Base-by-base conservation (phyloP, 2,329 filamentous ascomycete genomes). In the Pestalotiopsis sp. region DNA sequence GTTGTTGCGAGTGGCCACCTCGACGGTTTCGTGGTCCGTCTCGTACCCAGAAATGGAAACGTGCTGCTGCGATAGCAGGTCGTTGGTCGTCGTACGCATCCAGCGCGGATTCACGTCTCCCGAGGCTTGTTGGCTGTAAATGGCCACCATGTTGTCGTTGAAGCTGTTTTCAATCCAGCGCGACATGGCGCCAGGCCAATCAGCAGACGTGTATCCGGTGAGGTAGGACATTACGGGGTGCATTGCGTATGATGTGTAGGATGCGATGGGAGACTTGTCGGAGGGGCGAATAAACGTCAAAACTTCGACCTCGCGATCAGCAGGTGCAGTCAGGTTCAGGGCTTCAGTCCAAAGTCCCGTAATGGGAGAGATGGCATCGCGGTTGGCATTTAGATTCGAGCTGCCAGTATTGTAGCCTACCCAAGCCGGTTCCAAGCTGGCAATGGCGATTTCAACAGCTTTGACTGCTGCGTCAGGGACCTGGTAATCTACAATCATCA, bases 251-350 rank as follows among this genome's bases (percentile, higher is more conserved):
- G 56, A 58, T 20, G 56, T 58, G 56, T 20, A 58, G 4, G 56
- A 58, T 4, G 56, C 56, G n/a, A 58, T 58, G 56, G 56, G 56
- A 23, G 56, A 58, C 56, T 58, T 58, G 56, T 58, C 56, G n/a
- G 56, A 58, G n/a, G 56, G 56, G 11, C 56, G 56, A 27, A 58
- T 58, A 58, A 58, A 58, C 25, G 56, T 58, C 11, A 58, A 17
- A 11, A 58, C 56, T 17, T 58, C 56, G 56, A 58, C 56, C 9
- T 58, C 56, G n/a, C 56, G 56, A 27, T 58, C 56, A 20, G 56
- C 56, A 20, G 56, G 56, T 20, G n/a, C 56, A 27, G 56, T 58
- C 25, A 58, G 14, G 56, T 58, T 20, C n/a, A 58, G n/a, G 25
- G 56, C 56, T 58, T 58, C 56, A 9, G 56, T 58, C 14, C 56